A percentile compares a stretch with the other conserved stretches of the same genome.
phyloP scores from a whole-genome alignment of 2,329 filamentous ascomycete species.

The Nothomitra cinnamomea region DNA sequence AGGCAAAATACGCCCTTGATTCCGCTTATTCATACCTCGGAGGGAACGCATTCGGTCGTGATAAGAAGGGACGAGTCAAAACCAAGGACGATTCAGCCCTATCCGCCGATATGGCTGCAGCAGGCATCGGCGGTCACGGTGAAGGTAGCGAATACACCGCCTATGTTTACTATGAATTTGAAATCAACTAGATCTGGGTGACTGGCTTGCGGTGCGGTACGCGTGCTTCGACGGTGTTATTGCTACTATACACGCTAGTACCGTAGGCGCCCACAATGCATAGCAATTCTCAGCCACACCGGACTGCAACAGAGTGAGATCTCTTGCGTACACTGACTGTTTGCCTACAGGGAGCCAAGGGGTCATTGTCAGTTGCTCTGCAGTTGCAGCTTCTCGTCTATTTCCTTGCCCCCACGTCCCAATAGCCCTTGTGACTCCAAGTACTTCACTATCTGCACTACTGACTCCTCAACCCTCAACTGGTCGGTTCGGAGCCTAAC shows the following conservation, averaged over 20 bases:
- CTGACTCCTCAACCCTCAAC: slow-evolving; percentile 74
- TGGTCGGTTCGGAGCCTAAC: slow-evolving; percentile 73
- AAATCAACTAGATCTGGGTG: slow-evolving; percentile 37
- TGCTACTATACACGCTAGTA: not conserved
- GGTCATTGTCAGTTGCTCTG: not conserved
- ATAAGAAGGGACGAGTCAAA: slow-evolving; percentile 73
- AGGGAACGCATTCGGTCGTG: slow-evolving; percentile 81
- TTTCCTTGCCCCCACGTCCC: slow-evolving; percentile 4
- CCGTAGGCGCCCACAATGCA: slow-evolving; percentile 1
- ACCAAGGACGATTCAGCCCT: slow-evolving; percentile 73
- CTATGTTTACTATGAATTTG: slow-evolving; percentile 94
- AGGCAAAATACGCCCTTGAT: slow-evolving; percentile 65
- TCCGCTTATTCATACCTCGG: slow-evolving; percentile 77
- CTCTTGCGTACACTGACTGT: no score
- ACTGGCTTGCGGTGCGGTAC: not conserved
- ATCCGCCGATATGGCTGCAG: slow-evolving; percentile 69
- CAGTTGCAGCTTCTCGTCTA: not conserved
- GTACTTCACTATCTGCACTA: slow-evolving; percentile 68
- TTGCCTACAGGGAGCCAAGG: no score
- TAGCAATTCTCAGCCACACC: not conserved
- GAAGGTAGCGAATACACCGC: slow-evolving; percentile 79
- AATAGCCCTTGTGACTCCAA: slow-evolving; percentile 52
- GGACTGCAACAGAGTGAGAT: no score
- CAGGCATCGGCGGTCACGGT: slow-evolving; percentile 41
- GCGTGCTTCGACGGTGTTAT: not conserved